These are phyloP conservation scores for Jaapia argillacea DNA, from an alignment of 768 basidiomycete genomes.

Conservation along the genomic window DNA sequence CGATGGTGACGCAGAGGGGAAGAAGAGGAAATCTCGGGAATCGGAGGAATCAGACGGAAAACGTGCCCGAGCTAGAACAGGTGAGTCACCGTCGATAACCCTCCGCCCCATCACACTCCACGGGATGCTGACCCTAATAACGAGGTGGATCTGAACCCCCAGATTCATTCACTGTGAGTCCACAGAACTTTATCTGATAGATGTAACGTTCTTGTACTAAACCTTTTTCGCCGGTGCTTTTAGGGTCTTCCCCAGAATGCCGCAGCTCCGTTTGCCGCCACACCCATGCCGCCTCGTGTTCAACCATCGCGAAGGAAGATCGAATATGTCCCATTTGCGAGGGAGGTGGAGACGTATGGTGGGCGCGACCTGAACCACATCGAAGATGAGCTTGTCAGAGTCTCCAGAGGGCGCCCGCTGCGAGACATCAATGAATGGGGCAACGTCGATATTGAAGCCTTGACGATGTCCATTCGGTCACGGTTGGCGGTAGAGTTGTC, in stretches of 20 bases:
- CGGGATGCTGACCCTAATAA: too few species aligned
- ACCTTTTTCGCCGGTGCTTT: too few species aligned
- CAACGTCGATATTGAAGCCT: slow-evolving; percentile 80
- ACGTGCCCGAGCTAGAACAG: slow-evolving; percentile 62
- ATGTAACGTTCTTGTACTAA: too few species aligned
- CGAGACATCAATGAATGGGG: slow-evolving; percentile 83
- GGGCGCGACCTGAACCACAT: slow-evolving; percentile 70
- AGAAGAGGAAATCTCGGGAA: slow-evolving; percentile 69
- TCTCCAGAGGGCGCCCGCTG: slow-evolving; percentile 43
- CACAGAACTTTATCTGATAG: too few species aligned
- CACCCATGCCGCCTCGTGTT: slow-evolving; percentile 23
- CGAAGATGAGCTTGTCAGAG: slow-evolving; percentile 45
- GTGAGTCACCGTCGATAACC: slow-evolving; percentile 41
- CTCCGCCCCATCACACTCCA: too few species aligned
- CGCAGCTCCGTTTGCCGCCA: too few species aligned
- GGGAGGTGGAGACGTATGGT: slow-evolving; percentile 66
- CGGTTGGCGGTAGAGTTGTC: slow-evolving; percentile 76
- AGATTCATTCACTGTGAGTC: too few species aligned
- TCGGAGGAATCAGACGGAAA: slow-evolving; percentile 58
- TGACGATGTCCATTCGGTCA: slow-evolving; percentile 89
- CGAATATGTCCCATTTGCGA: slow-evolving; percentile 76
- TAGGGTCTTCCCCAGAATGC: too few species aligned
- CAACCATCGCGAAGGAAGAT: slow-evolving; percentile 69
- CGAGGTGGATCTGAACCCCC: too few species aligned
- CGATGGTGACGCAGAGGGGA: slow-evolving; percentile 52